Percentiles rank a stretch among this genome's conserved stretches.
Evolutionary conservation across 768 basidiomycete species (phyloP).

Genomic region (Macrolepiota dolichaula): DNA sequence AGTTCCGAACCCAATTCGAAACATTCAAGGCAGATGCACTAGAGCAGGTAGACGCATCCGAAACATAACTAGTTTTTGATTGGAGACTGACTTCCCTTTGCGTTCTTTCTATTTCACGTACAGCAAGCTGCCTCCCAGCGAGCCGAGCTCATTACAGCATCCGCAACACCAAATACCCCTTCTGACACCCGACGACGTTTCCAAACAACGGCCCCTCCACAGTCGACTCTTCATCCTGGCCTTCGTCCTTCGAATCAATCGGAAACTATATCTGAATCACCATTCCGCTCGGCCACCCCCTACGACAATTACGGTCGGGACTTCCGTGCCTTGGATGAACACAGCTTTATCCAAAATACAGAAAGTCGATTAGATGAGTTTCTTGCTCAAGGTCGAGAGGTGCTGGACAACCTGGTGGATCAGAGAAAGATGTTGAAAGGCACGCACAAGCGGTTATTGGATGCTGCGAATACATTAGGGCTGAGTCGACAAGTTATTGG

Average conservation of each 20-base stretch:
- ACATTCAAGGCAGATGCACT: slow-evolving; percentile 60
- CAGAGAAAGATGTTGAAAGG: slow-evolving; percentile 94
- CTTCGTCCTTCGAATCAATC: slow-evolving; percentile 44
- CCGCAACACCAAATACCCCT: slow-evolving; percentile 36
- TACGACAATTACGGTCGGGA: slow-evolving; percentile 60
- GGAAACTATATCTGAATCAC: slow-evolving; percentile 71
- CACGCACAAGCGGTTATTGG: slow-evolving; percentile 82
- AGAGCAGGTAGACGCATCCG: slow-evolving; percentile 36
- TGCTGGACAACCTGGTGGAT: slow-evolving; percentile 87
- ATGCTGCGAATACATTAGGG: slow-evolving; percentile 92
- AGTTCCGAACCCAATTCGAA: slow-evolving; percentile 83
- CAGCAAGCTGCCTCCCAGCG: slow-evolving; percentile 63
- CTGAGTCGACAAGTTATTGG: slow-evolving; percentile 92
- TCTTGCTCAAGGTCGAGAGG: slow-evolving; percentile 87
- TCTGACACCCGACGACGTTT: slow-evolving; percentile 70
- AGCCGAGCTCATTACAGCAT: slow-evolving; percentile 57
- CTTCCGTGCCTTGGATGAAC: slow-evolving; percentile 80
- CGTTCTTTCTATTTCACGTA: background rate
- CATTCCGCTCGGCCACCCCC: slow-evolving; percentile 65
- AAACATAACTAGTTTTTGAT: background rate
- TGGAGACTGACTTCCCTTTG: background rate
- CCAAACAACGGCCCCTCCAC: slow-evolving; percentile 37
- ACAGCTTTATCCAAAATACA: slow-evolving; percentile 83
- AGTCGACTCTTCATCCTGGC: slow-evolving; percentile 53
- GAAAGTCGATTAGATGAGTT: slow-evolving; percentile 85